phyloP scores from a whole-genome alignment of 164 flowering plant species.

The Chloranthus sessilifolius region DNA sequence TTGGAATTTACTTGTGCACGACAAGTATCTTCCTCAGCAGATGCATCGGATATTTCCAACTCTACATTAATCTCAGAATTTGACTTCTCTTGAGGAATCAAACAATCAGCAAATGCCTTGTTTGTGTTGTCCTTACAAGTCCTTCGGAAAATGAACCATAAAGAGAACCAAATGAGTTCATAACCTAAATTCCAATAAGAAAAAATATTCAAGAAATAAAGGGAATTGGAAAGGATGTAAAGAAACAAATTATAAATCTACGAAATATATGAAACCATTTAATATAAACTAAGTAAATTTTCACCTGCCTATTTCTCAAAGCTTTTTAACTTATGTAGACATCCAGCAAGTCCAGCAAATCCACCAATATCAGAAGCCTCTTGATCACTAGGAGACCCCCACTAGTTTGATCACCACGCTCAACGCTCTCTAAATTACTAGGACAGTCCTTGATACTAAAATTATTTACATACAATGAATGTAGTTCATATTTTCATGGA shows the following conservation, averaged over 20 bases:
- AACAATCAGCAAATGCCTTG: constrained; percentile 72
- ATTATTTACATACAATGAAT: constrained; percentile 47
- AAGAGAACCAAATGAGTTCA: neutral
- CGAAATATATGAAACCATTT: neutral
- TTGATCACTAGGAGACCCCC: constrained; percentile 22
- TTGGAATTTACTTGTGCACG: constrained; percentile 19
- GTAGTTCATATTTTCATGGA: constrained; percentile 92
- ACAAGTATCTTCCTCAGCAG: constrained; percentile 60
- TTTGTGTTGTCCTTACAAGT: constrained; percentile 78
- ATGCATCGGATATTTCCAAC: constrained; percentile 73
- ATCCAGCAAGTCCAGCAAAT: constrained; percentile 74
- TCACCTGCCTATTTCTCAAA: constrained; percentile 77
- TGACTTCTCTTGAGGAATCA: constrained; percentile 82
- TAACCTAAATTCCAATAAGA: no score
- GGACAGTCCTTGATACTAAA: constrained; percentile 8
- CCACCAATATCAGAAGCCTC: constrained; percentile 58
- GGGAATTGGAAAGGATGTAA: no score
- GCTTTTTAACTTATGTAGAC: constrained; percentile 52
- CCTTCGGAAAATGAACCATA: constrained; percentile 57
- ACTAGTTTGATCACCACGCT: constrained; percentile 16
- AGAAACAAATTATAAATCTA: neutral
- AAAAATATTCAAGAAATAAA: no score
- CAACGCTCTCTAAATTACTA: constrained; percentile 21
- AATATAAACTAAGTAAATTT: neutral
- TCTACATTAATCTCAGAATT: constrained; percentile 82